Evolutionary conservation across 352 stramenopile species (phyloP).

Genomic region (Pythium dissotocum): DNA sequence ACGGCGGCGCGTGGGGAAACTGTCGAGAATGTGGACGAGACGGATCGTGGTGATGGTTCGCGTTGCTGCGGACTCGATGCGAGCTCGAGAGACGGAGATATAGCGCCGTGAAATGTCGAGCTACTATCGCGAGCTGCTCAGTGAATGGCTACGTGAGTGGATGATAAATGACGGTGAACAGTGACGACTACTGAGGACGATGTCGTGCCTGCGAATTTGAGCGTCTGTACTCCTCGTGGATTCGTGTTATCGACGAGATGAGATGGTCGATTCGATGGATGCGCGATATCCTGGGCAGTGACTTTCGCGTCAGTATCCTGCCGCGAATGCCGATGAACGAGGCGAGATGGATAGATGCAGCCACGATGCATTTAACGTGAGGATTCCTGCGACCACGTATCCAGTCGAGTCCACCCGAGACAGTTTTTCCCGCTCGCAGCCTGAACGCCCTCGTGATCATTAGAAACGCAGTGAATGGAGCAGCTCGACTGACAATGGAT

Average conservation of each 20-base stretch:
- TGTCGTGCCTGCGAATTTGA: no score
- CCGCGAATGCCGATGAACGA: no score
- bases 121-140: neutral
- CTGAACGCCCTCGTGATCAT: neutral
- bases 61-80: neutral
- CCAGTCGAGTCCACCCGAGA: neutral
- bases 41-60: neutral
- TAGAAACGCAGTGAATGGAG: neutral
- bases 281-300: no score
- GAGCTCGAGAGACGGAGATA: constrained; percentile 1
- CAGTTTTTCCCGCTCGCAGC: neutral
- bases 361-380: neutral
- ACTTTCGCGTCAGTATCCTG: no score
- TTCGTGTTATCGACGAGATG: no score
- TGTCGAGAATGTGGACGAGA: neutral
- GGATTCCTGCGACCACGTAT: neutral
- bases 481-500: constrained; percentile 10
- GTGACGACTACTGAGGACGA: no score
- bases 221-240: no score
- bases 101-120: neutral
- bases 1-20: neutral
- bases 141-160: constrained; percentile 6
- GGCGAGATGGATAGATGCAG: neutral
- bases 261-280: no score
- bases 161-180: neutral